Base-by-base conservation (phyloP, 129 eudicot species). In the Gnaphalium uliginosum region DNA sequence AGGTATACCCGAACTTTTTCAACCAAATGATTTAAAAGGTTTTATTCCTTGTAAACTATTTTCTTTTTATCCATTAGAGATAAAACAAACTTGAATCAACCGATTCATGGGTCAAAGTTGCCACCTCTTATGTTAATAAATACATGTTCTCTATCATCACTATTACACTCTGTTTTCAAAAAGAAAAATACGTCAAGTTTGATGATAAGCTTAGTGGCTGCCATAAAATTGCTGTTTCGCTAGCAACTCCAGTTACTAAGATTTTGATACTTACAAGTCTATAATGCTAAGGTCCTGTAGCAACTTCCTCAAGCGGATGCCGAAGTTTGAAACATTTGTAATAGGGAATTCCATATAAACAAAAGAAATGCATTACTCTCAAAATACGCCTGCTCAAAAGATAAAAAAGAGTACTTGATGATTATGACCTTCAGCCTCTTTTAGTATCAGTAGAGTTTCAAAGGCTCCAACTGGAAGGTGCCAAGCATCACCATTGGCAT, bases 401-500 rank as follows among this genome's bases (percentile, higher is more conserved):
- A 63, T 59, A 48, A 77, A 72, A 29, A 67, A 58, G 82, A 71
- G 75, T 82, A 79, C 82, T 76, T 74, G 76, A 77, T 66, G 48
- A 73, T 68, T 80, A 82, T 60, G 78, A 88, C 98, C 98, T 93
- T 97, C 98, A 57, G 92, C 83, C 71, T 89, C 86, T 86, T 86
- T 90, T 58, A 94, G 83, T 71, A 67, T 58, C 37, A 76, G 59
- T 32, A 94, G 73, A 24, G 92, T 76, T 76, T 94, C 96, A 72
- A 81, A 67, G 19, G 97, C 96, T 81, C 99, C 99, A 54, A 79
- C 33, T 32, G 99, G 99, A 81, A 91, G 99, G 89, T 85, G 86
- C 97, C 99, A 94, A 33, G 97, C 99, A 81, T 91, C 85, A 73
- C 92, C 99, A 79, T 82, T 87, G 23, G 99, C 99, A 76, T 87